Percentiles rank a stretch among this genome's conserved stretches.
Evolutionary conservation across 23 red algal genomes (phyloP).

Genomic region (Gracilaria domingensis): DNA sequence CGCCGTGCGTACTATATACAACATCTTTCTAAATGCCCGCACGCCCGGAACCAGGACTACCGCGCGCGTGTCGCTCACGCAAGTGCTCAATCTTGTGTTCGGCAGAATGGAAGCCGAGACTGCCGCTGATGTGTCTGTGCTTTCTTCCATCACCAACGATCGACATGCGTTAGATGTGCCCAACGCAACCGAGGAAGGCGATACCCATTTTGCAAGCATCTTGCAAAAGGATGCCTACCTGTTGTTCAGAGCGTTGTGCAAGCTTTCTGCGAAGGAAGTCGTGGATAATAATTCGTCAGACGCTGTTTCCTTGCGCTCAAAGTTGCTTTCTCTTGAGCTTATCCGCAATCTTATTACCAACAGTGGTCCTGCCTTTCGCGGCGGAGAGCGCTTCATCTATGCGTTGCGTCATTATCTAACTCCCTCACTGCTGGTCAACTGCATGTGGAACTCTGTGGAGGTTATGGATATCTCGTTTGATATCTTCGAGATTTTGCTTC

Average conservation of each 20-base stretch:
- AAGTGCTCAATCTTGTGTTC: slow-evolving; percentile 89
- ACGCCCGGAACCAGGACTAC: slow-evolving; percentile 81
- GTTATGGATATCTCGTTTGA: slow-evolving; percentile 90
- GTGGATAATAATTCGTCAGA: slow-evolving; percentile 54
- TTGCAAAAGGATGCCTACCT: slow-evolving; percentile 95
- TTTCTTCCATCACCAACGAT: background rate
- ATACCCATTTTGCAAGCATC: slow-evolving; percentile 51
- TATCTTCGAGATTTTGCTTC: slow-evolving; percentile 91
- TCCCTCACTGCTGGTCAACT: slow-evolving; percentile 86
- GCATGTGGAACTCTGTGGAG: slow-evolving; percentile 62
- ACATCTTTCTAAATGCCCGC: slow-evolving; percentile 83
- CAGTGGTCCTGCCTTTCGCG: slow-evolving; percentile 78
- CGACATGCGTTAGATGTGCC: slow-evolving; percentile 40
- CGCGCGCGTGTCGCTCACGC: slow-evolving; percentile 86
- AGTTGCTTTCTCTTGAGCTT: slow-evolving; percentile 88
- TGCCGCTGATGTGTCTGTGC: slow-evolving; percentile 17
- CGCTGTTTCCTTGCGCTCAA: slow-evolving; percentile 80
- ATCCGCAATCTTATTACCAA: slow-evolving; percentile 63
- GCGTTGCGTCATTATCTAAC: slow-evolving; percentile 85
- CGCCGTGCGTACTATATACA: slow-evolving; percentile 93
- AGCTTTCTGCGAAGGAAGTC: slow-evolving; percentile 89
- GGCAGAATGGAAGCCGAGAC: slow-evolving; percentile 69
- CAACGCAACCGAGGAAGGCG: slow-evolving; percentile 52
- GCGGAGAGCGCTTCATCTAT: slow-evolving; percentile 82
- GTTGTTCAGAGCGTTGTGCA: slow-evolving; percentile 94